Percentiles rank a stretch among this genome's conserved stretches.
phyloP scores from a whole-genome alignment of 2,329 filamentous ascomycete genomes.

The Diaporthe australafricana region DNA sequence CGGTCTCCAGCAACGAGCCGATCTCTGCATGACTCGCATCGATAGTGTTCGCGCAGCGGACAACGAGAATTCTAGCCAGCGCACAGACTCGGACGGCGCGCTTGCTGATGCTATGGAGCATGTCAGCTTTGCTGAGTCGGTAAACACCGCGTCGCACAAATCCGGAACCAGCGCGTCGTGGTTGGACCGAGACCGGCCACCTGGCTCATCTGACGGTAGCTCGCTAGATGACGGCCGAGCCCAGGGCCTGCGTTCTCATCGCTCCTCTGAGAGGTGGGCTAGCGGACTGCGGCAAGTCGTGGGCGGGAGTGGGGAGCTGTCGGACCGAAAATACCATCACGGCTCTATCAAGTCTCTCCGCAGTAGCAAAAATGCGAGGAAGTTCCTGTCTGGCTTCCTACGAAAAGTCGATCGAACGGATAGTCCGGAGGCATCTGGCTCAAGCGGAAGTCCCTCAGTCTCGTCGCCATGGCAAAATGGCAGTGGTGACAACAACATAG shows the following conservation, averaged over 20 bases:
- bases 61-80: constrained; percentile 44
- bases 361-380: constrained; percentile 54
- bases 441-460: constrained; percentile 19
- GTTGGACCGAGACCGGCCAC: constrained; percentile 52
- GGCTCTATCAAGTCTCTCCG: constrained; percentile 40
- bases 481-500: constrained; percentile 15
- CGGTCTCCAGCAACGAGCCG: constrained; percentile 61
- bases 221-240: constrained; percentile 51
- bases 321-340: constrained; percentile 12
- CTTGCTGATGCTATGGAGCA: constrained; percentile 63
- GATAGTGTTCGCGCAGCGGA: constrained; percentile 58
- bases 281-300: constrained; percentile 23
- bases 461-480: constrained; percentile 18
- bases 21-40: constrained; percentile 62
- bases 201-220: constrained; percentile 62
- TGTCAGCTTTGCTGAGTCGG: constrained; percentile 51
- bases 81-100: constrained; percentile 42
- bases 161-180: constrained; percentile 45
- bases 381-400: constrained; percentile 57
- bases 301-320: constrained; percentile 1
- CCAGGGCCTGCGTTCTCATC: constrained; percentile 43
- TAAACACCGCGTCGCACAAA: constrained; percentile 50
- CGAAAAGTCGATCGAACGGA: constrained; percentile 44
- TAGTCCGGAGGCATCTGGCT: constrained; percentile 43
- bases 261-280: constrained; percentile 29